A percentile compares a stretch with the other conserved stretches of the same genome.
Evolutionary conservation across 2,329 filamentous ascomycete genomes (phyloP).

Genomic region (Colletotrichum tamarilloi): DNA sequence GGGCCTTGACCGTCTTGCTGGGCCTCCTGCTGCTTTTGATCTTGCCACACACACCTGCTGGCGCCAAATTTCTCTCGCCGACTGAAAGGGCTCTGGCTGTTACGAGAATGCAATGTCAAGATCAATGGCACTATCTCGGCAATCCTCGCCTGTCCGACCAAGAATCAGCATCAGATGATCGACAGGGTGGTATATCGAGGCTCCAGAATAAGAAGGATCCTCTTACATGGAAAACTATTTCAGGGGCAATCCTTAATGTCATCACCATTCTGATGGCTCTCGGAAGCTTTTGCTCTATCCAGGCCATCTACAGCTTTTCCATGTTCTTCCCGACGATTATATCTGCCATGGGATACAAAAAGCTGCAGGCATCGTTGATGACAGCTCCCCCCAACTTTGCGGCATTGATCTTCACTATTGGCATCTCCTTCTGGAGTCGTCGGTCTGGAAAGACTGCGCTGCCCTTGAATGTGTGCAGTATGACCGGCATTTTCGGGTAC

Average conservation of each 20-base stretch:
- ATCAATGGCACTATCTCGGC: conserved; percentile 14
- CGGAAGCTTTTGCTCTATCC: conserved; percentile 40
- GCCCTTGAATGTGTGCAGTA: conserved; percentile 35
- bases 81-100: conserved; percentile 4
- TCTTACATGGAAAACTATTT: conserved; percentile 1
- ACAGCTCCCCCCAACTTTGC: conserved; percentile 41
- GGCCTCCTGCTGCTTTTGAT: neutral
- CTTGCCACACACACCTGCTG: conserved; percentile 30
- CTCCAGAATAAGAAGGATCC: neutral
- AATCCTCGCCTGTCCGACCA: neutral
- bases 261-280: conserved; percentile 38
- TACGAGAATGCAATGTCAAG: conserved; percentile 14
- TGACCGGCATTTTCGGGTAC: conserved; percentile 36
- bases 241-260: conserved; percentile 37
- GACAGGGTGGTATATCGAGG: neutral
- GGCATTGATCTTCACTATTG: conserved; percentile 39
- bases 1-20: conserved; percentile 23
- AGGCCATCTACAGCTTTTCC: conserved; percentile 38
- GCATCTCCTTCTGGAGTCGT: conserved; percentile 38
- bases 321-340: conserved; percentile 42
- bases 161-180: neutral
- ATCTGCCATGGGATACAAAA: conserved; percentile 35
- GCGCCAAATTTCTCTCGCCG: conserved; percentile 26
- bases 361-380: conserved; percentile 37
- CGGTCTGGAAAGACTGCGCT: conserved; percentile 35